Evolutionary conservation across 2,329 filamentous ascomycete genomes (phyloP), one percentile per base, ranked within the genome.

Genomic region (Fusarium tricinctum): DNA sequence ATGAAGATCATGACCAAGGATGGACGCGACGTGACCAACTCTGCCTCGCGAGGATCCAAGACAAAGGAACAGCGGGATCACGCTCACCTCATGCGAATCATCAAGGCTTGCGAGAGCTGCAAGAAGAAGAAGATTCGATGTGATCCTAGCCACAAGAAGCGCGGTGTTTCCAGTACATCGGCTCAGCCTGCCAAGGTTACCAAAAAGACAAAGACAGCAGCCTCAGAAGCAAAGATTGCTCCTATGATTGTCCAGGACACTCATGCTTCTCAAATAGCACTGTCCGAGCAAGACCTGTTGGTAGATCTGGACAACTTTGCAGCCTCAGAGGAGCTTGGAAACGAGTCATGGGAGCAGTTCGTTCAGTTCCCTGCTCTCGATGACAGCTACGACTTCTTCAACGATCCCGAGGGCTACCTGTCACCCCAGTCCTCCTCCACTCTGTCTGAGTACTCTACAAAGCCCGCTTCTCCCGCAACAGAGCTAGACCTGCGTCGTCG

Each of bases 1-100:
- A 90, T 90, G 86, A 88, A 88, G 75, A 90, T 91, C 66, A 83
- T 90, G 80, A 90, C 88, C 59, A 86, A 83, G 75, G 87, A 89
- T 66, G 88, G 88, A 47, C 78, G 80, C 42, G 88, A 91, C 74
- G 85, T 91, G 57, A 91, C 88, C 44, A 86, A 88, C 76, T 83
- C 85, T 56, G 86, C 86, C 15, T 88, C 86, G 17, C 83, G 88
- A 39, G 87, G 88, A 33, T 87, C 84, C 76, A 90, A 90, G 80
- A 89, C 88, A 52, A 89, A 88, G 81, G 88, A 90, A 80, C 88
- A 90, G 80, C 84, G 88, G 33, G 88, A 90, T 53, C 88, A 90
- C 73, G 88, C 88, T 8, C 88, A 89, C 69, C 78, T 90, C 46
- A 90, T 91, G 86, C 82, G 88, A 62, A 88, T 88, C 74, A 87